These are phyloP conservation scores for Kazachstania kunashirensis DNA, from an alignment of 805 yeast genomes.

Conservation along the genomic window DNA sequence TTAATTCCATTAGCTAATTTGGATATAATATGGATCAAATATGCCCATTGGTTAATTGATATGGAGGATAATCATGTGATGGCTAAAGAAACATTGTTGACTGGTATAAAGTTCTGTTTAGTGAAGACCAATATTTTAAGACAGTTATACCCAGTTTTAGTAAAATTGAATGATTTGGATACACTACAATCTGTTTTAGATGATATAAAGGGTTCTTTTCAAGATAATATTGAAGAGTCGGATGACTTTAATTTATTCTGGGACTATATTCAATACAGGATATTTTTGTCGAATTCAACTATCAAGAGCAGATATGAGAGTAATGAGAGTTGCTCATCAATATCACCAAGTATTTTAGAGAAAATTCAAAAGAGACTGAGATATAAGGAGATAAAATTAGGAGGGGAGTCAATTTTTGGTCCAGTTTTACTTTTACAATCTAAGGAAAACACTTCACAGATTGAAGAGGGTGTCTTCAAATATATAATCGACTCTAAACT, in stretches of 20 bases:
- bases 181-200: constrained; percentile 10
- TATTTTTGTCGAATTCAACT: constrained; percentile 12
- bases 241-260: constrained; percentile 25
- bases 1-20: constrained; percentile 24
- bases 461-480: constrained; percentile 19
- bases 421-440: constrained; percentile 18
- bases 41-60: constrained; percentile 24
- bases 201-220: constrained; percentile 9
- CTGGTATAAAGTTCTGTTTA: constrained; percentile 15
- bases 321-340: background rate
- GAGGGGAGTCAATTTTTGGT: constrained; percentile 15
- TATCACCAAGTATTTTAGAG: constrained; percentile 10
- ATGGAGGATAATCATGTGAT: constrained; percentile 13
- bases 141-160: constrained; percentile 14
- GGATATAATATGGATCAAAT: constrained; percentile 26
- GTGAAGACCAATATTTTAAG: constrained; percentile 19
- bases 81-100: constrained; percentile 19
- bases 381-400: constrained; percentile 9
- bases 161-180: constrained; percentile 16
- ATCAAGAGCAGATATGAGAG: constrained; percentile 14
- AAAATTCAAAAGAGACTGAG: constrained; percentile 15
- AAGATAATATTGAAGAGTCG: constrained; percentile 12
- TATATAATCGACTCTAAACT: constrained; percentile 12
- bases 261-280: constrained; percentile 23
- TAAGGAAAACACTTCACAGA: constrained; percentile 13